Percentiles rank a stretch among this genome's conserved stretches.
phyloP scores from a whole-genome alignment of 2,329 filamentous ascomycete genomes.

The Onygena corvina region DNA sequence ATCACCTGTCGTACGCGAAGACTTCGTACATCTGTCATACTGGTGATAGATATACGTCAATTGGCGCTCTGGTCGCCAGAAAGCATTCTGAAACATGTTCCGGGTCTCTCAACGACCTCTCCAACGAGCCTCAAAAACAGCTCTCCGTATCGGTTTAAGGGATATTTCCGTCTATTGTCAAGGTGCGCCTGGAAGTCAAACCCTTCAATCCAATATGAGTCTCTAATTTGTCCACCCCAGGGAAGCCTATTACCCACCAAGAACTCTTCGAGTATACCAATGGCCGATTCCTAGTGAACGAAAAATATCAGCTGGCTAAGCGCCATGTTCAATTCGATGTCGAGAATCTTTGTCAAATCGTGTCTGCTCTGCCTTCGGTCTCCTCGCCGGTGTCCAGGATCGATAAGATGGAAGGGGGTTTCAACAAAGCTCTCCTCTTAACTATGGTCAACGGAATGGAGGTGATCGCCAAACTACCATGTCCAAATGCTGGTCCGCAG shows the following conservation, averaged over 20 bases:
- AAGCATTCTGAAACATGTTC: too few relatives aligned
- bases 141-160: too few relatives aligned
- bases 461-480: constrained; percentile 26
- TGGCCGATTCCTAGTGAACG: constrained; percentile 21
- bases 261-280: constrained; percentile 22
- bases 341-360: constrained; percentile 18
- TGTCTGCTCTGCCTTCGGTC: constrained; percentile 11
- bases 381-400: constrained; percentile 14
- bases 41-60: too few relatives aligned
- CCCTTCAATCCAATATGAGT: too few relatives aligned
- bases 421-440: constrained; percentile 25
- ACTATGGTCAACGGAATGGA: constrained; percentile 21
- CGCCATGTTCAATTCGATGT: constrained; percentile 20
- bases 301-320: constrained; percentile 17
- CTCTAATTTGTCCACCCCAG: too few relatives aligned
- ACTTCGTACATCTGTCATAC: too few relatives aligned
- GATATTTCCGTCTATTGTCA: too few relatives aligned
- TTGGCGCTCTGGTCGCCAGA: too few relatives aligned
- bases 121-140: too few relatives aligned
- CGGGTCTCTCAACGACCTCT: too few relatives aligned
- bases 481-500: constrained; percentile 21
- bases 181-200: too few relatives aligned
- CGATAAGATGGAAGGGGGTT: constrained; percentile 23
- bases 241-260: background rate
- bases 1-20: too few relatives aligned